Base-by-base conservation (phyloP, 2,329 filamentous ascomycete species). In the Pseudogymnoascus sp. region DNA sequence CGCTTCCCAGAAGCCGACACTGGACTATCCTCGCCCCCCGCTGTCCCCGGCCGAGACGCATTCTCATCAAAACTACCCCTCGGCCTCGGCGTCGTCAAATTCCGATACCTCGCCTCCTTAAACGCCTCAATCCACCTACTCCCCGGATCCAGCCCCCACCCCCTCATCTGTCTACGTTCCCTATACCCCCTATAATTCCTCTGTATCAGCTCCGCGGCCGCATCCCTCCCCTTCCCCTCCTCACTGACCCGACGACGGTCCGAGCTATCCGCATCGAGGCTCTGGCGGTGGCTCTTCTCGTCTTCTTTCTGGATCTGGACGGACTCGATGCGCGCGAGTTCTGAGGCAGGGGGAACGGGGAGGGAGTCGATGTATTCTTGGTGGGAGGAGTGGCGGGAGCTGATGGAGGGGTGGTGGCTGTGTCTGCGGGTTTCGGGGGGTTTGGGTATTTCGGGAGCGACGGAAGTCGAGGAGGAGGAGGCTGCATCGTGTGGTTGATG, bases 111-210 rank as follows among this genome's bases (percentile, higher is more conserved):
- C 13, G 83, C 84, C 79, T 83, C 81, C 73, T 79, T 80, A 62
- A 84, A 72, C 45, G 79, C 80, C 76, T 84, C 70, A 7, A 71
- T 65, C 72, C 70, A 73, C 48, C 73, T 62, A 16, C 69, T 72
- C 51, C 68, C 69, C 19, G 68, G 67, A 69, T 71, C 71, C 36
- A 96, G 74, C 1, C 83, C 83, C 68, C 88, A 79, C 0, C 91
- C 91, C 43, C 83, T 75, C 69, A 95, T 79, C 73, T 91, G 87
- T 60, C 91, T 79, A 48, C 91, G 83, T 60, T 85, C 82, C 63
- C 89, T 83, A 74, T 96, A 90, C 5, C 91, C 90, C 36, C 92
- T 83, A 73, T 92, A 96, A 25, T 87, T 89, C 68, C 87, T 85
- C 78, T 91, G 85, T 57, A 88, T 87, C 25, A 85, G 71, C 21